Conservation (phyloP, 805 yeast genomes). For the Ogataea thermomethanolica region DNA sequence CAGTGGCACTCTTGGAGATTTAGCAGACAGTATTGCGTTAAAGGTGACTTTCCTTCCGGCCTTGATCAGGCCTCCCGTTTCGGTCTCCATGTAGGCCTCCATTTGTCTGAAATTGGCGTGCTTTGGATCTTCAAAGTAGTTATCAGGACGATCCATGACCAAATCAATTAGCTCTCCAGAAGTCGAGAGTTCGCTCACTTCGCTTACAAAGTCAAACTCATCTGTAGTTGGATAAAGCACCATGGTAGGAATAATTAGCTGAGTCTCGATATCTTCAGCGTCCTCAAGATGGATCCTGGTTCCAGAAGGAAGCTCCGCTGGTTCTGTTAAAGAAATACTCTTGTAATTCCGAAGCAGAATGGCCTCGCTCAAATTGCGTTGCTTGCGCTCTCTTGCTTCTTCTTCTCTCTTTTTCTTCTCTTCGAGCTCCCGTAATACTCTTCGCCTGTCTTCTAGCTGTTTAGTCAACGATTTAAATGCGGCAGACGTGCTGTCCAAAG, state of each 20-base stretch:
- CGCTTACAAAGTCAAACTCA: slow-evolving; percentile 79
- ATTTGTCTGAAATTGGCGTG: slow-evolving; percentile 58
- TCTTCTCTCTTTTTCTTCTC: slow-evolving; percentile 34
- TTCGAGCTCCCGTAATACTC: slow-evolving; percentile 24
- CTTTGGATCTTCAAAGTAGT: slow-evolving; percentile 63
- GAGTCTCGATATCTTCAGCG: slow-evolving; percentile 65
- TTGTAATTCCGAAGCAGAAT: slow-evolving; percentile 55
- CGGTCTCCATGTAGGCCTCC: slow-evolving; percentile 79
- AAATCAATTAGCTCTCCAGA: slow-evolving; percentile 59
- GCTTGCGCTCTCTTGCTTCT: slow-evolving; percentile 40
- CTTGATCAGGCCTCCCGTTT: slow-evolving; percentile 78
- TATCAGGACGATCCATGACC: slow-evolving; percentile 62
- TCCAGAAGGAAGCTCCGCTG: slow-evolving; percentile 54
- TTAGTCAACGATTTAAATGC: slow-evolving; percentile 48
- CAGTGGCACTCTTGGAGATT: slow-evolving; percentile 65
- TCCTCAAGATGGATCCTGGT: slow-evolving; percentile 59
- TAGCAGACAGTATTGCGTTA: slow-evolving; percentile 58
- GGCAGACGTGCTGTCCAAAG: slow-evolving; percentile 55
- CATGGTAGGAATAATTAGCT: slow-evolving; percentile 76
- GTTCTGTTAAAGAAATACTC: slow-evolving; percentile 46
- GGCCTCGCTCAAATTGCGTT: slow-evolving; percentile 53
- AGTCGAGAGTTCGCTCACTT: slow-evolving; percentile 68
- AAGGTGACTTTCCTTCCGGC: slow-evolving; percentile 74
- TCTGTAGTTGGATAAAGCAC: slow-evolving; percentile 78
- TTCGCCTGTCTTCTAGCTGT: slow-evolving; percentile 35